Conservation (phyloP, 495 filamentous ascomycete genomes). For the Staphylotrichum tortipilum region DNA sequence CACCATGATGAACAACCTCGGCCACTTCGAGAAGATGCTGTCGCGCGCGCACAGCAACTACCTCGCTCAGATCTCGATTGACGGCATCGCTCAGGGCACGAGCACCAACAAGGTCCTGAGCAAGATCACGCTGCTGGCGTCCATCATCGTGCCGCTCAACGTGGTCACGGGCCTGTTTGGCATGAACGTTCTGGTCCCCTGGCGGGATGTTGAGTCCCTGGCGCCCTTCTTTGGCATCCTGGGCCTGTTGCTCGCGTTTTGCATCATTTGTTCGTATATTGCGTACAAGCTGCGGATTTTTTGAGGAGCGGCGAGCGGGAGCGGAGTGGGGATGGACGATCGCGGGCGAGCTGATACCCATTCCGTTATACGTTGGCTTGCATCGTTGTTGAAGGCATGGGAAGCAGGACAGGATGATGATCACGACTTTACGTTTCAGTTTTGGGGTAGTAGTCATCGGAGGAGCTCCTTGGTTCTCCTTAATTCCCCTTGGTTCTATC, state of each 20-base stretch:
- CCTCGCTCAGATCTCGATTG: constrained; percentile 86
- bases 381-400: too few species aligned
- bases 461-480: too few species aligned
- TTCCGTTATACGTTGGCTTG: too few species aligned
- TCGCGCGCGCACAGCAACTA: constrained; percentile 94
- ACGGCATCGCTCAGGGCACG: constrained; percentile 74
- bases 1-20: constrained; percentile 94
- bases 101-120: constrained; percentile 75
- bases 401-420: too few species aligned
- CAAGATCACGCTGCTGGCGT: constrained; percentile 92
- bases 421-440: too few species aligned
- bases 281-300: constrained; percentile 22
- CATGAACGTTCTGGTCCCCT: constrained; percentile 91
- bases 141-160: constrained; percentile 94
- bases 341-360: not conserved
- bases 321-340: not conserved
- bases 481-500: too few species aligned
- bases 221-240: constrained; percentile 77
- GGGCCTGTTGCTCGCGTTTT: constrained; percentile 54
- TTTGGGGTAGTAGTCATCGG: too few species aligned
- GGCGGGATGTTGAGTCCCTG: constrained; percentile 42
- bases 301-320: constrained; percentile 1
- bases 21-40: constrained; percentile 96
- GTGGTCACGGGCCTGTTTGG: constrained; percentile 91
- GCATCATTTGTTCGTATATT: constrained; percentile 40